phyloP scores from a whole-genome alignment of 306 rosid species.

The Dryas alaskensis region DNA sequence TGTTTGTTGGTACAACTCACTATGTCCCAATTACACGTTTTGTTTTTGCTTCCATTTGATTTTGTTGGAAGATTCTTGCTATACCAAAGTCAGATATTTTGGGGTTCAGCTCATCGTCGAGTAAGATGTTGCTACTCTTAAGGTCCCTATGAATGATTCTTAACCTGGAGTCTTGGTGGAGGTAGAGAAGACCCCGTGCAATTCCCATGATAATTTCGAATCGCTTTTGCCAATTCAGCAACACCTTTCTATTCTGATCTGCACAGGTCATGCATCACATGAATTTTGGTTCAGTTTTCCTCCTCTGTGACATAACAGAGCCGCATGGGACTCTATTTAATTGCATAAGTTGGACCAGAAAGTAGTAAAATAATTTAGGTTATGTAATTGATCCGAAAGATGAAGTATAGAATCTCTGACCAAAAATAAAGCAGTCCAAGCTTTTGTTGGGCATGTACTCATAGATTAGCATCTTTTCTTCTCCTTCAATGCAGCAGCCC shows the following conservation, averaged over 20 bases:
- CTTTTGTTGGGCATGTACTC: conserved; percentile 7
- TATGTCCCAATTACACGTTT: conserved; percentile 21
- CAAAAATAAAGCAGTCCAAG: conserved; percentile 23
- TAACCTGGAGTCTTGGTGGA: conserved; percentile 21
- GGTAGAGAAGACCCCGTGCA: conserved; percentile 26
- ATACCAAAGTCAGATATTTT: conserved; percentile 31
- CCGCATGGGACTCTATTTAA: neutral
- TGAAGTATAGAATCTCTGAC: neutral
- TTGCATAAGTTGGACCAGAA: neutral
- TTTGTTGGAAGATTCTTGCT: conserved; percentile 13
- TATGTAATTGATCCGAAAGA: too few relatives aligned
- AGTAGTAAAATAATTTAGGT: too few relatives aligned
- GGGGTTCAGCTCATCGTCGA: conserved; percentile 12
- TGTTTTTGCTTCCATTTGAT: conserved; percentile 12
- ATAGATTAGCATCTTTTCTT: too few relatives aligned
- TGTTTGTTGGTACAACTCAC: conserved; percentile 1
- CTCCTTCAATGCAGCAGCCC: too few relatives aligned
- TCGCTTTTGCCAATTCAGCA: neutral
- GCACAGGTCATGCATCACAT: neutral
- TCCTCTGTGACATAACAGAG: neutral
- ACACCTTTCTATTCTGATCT: conserved; percentile 6
- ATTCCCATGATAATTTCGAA: conserved; percentile 14
- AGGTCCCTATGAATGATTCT: conserved; percentile 24
- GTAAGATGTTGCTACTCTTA: conserved; percentile 21
- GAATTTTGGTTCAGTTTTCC: neutral